These are phyloP conservation scores for Lophium mytilinum DNA, from an alignment of 495 filamentous ascomycete genomes.

Conservation along the genomic window DNA sequence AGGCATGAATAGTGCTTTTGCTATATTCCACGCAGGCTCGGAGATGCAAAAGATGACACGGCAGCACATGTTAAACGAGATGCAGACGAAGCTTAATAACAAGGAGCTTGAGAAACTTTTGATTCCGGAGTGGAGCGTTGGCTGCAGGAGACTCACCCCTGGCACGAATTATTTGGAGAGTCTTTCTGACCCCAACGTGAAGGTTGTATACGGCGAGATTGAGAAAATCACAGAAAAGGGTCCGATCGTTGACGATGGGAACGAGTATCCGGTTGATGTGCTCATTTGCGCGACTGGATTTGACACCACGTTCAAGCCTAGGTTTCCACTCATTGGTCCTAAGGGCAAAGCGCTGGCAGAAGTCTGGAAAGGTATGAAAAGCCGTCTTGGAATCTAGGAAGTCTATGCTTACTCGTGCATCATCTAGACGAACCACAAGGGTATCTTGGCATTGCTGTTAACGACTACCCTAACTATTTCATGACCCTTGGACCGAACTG, in stretches of 20 bases:
- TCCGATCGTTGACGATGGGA: slow-evolving; percentile 1
- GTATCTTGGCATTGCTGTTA: slow-evolving; percentile 1
- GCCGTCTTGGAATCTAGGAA: too few relatives aligned
- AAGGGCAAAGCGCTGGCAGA: background rate
- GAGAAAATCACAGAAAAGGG: slow-evolving; percentile 5
- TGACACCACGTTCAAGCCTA: slow-evolving; percentile 38
- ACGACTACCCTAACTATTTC: slow-evolving; percentile 6
- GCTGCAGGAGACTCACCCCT: background rate
- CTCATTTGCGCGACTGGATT: slow-evolving; percentile 40
- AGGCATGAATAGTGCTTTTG: slow-evolving; percentile 36
- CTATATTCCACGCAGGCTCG: slow-evolving; percentile 32
- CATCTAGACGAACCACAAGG: background rate
- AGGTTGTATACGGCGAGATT: slow-evolving; percentile 8
- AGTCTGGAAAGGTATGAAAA: background rate
- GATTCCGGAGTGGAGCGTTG: background rate
- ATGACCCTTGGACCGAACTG: slow-evolving; percentile 27
- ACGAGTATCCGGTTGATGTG: slow-evolving; percentile 13
- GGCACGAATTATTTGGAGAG: slow-evolving; percentile 17
- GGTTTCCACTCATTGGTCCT: slow-evolving; percentile 39
- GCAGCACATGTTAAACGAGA: slow-evolving; percentile 19
- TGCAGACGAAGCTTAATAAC: slow-evolving; percentile 36
- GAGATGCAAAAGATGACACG: slow-evolving; percentile 28
- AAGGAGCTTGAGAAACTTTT: slow-evolving; percentile 7
- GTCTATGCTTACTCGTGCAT: background rate
- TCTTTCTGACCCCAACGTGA: slow-evolving; percentile 10